These are phyloP conservation scores for Moniliella sp. DNA, from an alignment of 1,284 basidiomycete species.

Conservation along the genomic window DNA sequence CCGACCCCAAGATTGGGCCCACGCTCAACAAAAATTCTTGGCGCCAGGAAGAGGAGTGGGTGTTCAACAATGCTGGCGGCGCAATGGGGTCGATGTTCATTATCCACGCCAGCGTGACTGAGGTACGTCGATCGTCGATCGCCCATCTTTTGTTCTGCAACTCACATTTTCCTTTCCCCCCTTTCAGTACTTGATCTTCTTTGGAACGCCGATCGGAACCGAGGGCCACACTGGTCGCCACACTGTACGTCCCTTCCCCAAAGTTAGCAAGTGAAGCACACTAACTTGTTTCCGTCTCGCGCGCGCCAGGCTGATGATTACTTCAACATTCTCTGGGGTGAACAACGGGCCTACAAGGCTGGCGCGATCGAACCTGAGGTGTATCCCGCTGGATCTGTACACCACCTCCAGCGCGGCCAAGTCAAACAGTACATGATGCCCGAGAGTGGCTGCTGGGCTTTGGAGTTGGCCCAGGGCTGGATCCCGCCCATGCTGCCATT, in stretches of 20 bases:
- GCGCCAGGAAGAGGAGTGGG: slow-evolving; percentile 50
- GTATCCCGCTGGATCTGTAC: slow-evolving; percentile 62
- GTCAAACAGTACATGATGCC: slow-evolving; percentile 96
- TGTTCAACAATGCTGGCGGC: slow-evolving; percentile 91
- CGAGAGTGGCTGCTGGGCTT: slow-evolving; percentile 63
- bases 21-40: slow-evolving; percentile 22
- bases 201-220: slow-evolving; percentile 82
- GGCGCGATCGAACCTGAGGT: slow-evolving; percentile 59
- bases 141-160: neutral
- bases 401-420: slow-evolving; percentile 57
- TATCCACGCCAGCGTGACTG: slow-evolving; percentile 79
- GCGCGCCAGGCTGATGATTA: slow-evolving; percentile 60
- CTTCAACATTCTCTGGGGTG: slow-evolving; percentile 78
- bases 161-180: slow-evolving; percentile 1
- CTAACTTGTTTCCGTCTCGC: neutral
- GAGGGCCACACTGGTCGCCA: slow-evolving; percentile 86
- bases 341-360: slow-evolving; percentile 71
- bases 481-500: slow-evolving; percentile 48
- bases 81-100: slow-evolving; percentile 95
- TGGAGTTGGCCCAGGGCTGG: slow-evolving; percentile 67
- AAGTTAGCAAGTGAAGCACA: neutral
- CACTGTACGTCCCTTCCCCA: slow-evolving; percentile 36
- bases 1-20: slow-evolving; percentile 15
- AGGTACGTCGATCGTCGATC: slow-evolving; percentile 26
- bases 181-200: slow-evolving; percentile 46